These are phyloP conservation scores for Solanum hybrid DNA, from an alignment of 305 asterid genomes.

Conservation along the genomic window DNA sequence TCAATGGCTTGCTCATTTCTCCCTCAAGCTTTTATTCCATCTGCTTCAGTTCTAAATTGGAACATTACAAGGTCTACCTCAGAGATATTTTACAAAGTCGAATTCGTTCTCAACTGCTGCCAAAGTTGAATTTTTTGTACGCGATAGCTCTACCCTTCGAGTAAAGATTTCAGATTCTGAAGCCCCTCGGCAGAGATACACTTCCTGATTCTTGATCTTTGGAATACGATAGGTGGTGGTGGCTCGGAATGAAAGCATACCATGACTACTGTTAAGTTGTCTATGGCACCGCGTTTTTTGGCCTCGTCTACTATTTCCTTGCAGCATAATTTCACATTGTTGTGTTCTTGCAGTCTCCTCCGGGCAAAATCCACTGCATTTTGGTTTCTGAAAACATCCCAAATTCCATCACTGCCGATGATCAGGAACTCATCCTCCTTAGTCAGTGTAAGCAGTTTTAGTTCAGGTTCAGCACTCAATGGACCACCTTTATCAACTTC, in stretches of 20 bases:
- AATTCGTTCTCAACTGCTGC: not conserved
- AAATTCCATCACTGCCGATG: slow-evolving; percentile 75
- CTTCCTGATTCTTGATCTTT: slow-evolving; percentile 49
- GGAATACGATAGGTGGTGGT: slow-evolving; percentile 43
- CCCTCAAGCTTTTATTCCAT: not conserved
- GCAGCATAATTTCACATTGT: slow-evolving; percentile 65
- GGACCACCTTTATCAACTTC: slow-evolving; percentile 59
- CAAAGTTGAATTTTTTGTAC: not conserved
- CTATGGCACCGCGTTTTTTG: slow-evolving; percentile 61
- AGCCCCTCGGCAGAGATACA: slow-evolving; percentile 81
- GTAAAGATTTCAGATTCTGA: slow-evolving; percentile 51
- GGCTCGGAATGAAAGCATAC: slow-evolving; percentile 61
- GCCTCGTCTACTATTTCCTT: slow-evolving; percentile 73
- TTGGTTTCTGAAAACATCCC: slow-evolving; percentile 84
- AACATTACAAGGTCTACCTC: not conserved
- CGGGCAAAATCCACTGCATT: slow-evolving; percentile 73
- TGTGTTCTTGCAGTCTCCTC: slow-evolving; percentile 73
- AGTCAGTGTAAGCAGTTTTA: slow-evolving; percentile 51
- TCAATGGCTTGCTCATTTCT: not conserved
- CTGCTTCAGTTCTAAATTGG: not conserved
- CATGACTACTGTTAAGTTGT: slow-evolving; percentile 72
- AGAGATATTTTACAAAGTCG: not conserved
- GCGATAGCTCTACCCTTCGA: slow-evolving; percentile 34
- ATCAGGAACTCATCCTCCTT: slow-evolving; percentile 84
- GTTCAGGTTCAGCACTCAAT: slow-evolving; percentile 84